phyloP scores from a whole-genome alignment of 352 stramenopile species.

The Phytophthora idaei region DNA sequence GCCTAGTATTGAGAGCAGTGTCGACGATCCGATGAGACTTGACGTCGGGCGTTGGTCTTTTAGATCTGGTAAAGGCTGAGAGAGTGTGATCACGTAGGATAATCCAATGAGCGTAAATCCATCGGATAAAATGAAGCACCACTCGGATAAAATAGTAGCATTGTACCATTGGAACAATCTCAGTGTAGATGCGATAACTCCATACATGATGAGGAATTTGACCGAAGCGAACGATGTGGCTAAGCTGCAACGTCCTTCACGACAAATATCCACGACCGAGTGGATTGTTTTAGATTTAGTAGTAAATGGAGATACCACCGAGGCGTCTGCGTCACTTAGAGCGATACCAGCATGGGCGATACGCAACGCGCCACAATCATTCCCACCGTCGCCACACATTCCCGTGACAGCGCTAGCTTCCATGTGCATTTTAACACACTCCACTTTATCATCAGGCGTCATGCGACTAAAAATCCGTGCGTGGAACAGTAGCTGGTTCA shows the following conservation, averaged over 20 bases:
- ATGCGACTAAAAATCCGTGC: conserved; percentile 85
- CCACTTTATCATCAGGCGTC: conserved; percentile 71
- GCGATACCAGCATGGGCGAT: conserved; percentile 91
- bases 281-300: conserved; percentile 81
- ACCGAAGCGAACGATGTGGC: conserved; percentile 85
- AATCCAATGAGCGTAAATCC: conserved; percentile 68
- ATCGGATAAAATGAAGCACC: conserved; percentile 75
- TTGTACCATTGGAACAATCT: conserved; percentile 79
- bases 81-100: conserved; percentile 77
- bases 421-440: conserved; percentile 75
- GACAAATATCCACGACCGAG: conserved; percentile 84
- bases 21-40: conserved; percentile 66
- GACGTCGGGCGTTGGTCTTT: conserved; percentile 42
- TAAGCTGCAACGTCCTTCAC: conserved; percentile 88
- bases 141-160: conserved; percentile 69
- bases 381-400: conserved; percentile 88
- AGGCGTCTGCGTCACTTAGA: conserved; percentile 90
- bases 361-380: conserved; percentile 92
- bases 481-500: conserved; percentile 60
- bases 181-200: conserved; percentile 67
- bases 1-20: conserved; percentile 49
- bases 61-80: conserved; percentile 48
- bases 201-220: conserved; percentile 92
- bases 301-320: conserved; percentile 89
- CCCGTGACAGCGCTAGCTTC: conserved; percentile 63